A percentile compares a stretch with the other conserved stretches of the same genome.
These are phyloP conservation scores for Hypericum perforatum DNA, from an alignment of 345 rosid species.

Conservation along the genomic window DNA sequence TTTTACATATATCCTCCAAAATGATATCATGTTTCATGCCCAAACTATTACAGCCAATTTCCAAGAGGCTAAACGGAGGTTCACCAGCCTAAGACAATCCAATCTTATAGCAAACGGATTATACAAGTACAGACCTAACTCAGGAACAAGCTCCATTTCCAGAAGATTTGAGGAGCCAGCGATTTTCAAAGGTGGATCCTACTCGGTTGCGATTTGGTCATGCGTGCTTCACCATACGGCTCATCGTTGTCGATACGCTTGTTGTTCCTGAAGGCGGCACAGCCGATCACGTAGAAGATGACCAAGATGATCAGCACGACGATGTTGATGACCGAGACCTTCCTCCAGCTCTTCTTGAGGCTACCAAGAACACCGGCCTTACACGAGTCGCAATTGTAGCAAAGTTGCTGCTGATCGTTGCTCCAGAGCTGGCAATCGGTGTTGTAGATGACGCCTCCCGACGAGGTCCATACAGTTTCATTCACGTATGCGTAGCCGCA, in stretches of 20 bases:
- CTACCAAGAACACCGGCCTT: constrained; percentile 89
- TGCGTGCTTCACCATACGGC: constrained; percentile 59
- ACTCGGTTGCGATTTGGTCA: constrained; percentile 72
- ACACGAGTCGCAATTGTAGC: constrained; percentile 79
- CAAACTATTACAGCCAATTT: no score
- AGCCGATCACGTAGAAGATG: constrained; percentile 59
- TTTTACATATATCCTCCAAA: no score
- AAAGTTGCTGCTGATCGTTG: constrained; percentile 57
- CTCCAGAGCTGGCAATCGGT: constrained; percentile 61
- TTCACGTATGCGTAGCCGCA: constrained; percentile 61
- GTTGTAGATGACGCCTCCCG: constrained; percentile 31
- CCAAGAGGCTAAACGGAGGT: no score
- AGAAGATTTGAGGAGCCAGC: not conserved
- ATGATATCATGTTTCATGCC: no score
- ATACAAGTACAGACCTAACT: no score
- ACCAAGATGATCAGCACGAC: constrained; percentile 66
- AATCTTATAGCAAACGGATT: no score
- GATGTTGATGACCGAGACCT: constrained; percentile 77
- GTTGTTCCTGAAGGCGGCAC: constrained; percentile 70
- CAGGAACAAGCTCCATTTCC: no score
- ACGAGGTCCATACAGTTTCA: constrained; percentile 55
- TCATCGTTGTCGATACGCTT: constrained; percentile 76
- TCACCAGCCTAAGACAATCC: no score
- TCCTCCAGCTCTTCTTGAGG: constrained; percentile 87
- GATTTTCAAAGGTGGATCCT: not conserved